A percentile compares a stretch with the other conserved stretches of the same genome.
Conservation (phyloP, 148 eudicot genomes). For the Vaccinium vitisidaea region DNA sequence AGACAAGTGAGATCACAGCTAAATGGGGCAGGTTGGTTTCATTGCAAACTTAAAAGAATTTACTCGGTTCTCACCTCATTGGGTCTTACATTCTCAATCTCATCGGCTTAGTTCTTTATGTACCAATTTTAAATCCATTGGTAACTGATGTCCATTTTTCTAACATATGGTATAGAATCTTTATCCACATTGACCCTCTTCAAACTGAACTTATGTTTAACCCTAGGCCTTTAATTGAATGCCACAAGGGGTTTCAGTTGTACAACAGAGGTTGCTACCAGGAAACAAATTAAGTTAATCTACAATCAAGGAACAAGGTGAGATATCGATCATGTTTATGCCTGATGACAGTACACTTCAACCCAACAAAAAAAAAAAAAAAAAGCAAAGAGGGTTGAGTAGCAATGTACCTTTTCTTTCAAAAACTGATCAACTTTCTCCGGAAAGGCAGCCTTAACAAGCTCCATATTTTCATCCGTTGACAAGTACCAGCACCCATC, state of each 20-base stretch:
- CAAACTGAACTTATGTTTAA: not conserved
- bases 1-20: not conserved
- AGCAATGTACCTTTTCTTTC: slow-evolving; percentile 51
- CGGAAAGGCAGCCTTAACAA: slow-evolving; percentile 74
- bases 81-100: not conserved
- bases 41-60: not conserved
- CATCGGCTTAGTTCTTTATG: not conserved
- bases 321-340: not conserved
- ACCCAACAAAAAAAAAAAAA: too few relatives aligned
- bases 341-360: not conserved
- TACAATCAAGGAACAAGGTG: not conserved
- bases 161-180: not conserved
- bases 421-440: slow-evolving; percentile 50
- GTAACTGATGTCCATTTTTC: not conserved
- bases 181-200: not conserved
- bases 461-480: slow-evolving; percentile 78
- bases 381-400: not conserved
- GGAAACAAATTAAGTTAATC: not conserved
- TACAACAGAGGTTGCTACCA: not conserved
- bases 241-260: not conserved
- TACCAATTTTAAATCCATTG: not conserved
- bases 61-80: not conserved
- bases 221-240: not conserved
- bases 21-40: not conserved
- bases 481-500: slow-evolving; percentile 54